phyloP scores from a whole-genome alignment of 106 monocot genomes.

The Dioscorea dumetorum region DNA sequence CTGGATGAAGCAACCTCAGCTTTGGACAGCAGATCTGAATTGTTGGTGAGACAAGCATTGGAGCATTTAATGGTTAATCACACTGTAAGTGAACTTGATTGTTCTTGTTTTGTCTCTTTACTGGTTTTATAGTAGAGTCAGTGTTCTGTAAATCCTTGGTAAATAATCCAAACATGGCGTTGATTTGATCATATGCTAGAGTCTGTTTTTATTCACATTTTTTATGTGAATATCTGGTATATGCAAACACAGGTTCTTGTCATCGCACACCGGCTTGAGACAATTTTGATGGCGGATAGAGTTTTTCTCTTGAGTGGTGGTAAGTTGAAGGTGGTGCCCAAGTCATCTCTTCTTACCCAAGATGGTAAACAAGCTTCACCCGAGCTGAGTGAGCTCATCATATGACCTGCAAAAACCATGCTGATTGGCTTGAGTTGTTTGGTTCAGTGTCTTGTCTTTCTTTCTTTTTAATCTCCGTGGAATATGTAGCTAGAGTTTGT shows the following conservation, averaged over 20 bases:
- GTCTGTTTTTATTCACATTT: not conserved
- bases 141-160: not conserved
- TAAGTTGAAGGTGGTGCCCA: constrained; percentile 43
- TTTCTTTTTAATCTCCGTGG: too few relatives aligned
- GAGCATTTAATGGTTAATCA: constrained; percentile 44
- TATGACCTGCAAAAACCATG: not conserved
- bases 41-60: constrained; percentile 59
- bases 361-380: constrained; percentile 11
- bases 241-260: constrained; percentile 48
- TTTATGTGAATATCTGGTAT: not conserved
- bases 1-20: constrained; percentile 92
- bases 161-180: too few relatives aligned
- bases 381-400: not conserved
- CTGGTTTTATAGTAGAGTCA: not conserved
- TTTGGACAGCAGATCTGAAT: constrained; percentile 69
- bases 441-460: too few relatives aligned
- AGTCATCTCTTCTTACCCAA: constrained; percentile 33
- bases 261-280: constrained; percentile 72
- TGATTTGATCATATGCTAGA: too few relatives aligned
- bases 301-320: constrained; percentile 57
- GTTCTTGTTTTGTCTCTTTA: not conserved
- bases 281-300: constrained; percentile 72
- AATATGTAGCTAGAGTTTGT: too few relatives aligned
- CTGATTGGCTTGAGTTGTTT: too few relatives aligned
- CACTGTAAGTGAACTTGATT: constrained; percentile 44